These are phyloP conservation scores for Rhizophora apiculata DNA, from an alignment of 345 rosid genomes.

Conservation along the genomic window DNA sequence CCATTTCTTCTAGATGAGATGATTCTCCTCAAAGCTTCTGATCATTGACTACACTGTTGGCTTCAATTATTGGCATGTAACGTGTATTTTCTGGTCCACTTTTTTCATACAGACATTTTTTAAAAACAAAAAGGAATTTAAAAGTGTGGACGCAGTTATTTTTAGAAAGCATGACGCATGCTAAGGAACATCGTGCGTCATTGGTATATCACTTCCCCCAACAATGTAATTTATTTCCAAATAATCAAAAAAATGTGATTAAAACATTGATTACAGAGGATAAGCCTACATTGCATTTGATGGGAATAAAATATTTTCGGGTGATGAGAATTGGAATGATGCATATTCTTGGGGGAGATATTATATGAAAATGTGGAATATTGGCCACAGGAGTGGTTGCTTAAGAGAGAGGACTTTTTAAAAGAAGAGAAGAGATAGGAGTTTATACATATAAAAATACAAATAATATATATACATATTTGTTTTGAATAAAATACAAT, in stretches of 20 bases:
- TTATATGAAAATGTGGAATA: background rate
- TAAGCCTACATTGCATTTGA: background rate
- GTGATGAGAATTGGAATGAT: no score
- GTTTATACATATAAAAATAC: background rate
- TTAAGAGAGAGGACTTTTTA: slow-evolving; percentile 23
- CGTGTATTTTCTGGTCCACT: background rate
- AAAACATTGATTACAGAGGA: slow-evolving; percentile 9
- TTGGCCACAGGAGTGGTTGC: slow-evolving; percentile 24
- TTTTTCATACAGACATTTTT: no score
- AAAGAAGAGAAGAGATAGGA: background rate
- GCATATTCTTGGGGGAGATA: background rate
- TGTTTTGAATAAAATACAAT: no score
- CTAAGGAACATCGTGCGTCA: slow-evolving; percentile 1
- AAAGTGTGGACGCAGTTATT: background rate
- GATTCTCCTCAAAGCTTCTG: no score
- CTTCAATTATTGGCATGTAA: no score
- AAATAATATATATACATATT: background rate
- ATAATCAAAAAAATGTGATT: background rate
- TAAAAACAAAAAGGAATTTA: background rate
- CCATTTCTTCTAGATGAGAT: no score
- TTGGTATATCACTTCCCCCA: slow-evolving; percentile 10
- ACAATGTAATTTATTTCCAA: background rate
- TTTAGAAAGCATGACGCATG: background rate
- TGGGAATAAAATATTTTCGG: background rate
- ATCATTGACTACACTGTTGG: no score